Percentiles rank a stretch among this genome's conserved stretches.
Conservation (phyloP, 148 eudicot genomes). For the Vaccinium myrtillus region DNA sequence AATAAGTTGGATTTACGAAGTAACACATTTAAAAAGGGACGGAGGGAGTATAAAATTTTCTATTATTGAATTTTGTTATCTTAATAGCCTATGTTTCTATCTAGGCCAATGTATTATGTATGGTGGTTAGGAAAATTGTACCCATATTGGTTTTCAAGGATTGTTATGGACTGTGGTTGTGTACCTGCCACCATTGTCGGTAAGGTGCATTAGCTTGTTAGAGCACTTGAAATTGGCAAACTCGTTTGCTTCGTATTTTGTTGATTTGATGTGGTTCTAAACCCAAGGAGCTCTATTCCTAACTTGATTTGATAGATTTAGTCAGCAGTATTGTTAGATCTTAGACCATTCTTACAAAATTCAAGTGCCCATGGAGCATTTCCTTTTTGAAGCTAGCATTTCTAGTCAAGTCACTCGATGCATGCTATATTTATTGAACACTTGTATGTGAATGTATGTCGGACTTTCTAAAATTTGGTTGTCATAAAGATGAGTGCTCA, state of each 20-base stretch:
- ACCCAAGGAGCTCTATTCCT: background rate
- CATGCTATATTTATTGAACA: background rate
- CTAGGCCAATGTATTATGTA: background rate
- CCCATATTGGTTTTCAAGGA: background rate
- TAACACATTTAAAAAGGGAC: too few species aligned
- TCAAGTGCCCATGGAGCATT: background rate
- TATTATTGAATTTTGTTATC: background rate
- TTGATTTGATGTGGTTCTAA: background rate
- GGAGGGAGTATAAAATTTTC: background rate
- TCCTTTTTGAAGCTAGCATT: background rate
- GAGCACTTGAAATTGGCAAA: background rate
- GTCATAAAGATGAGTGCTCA: background rate
- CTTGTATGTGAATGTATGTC: background rate
- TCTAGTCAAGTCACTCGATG: background rate
- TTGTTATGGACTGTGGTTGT: background rate
- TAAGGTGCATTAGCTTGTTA: slow-evolving; percentile 1
- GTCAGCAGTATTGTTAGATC: background rate
- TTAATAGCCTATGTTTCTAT: background rate
- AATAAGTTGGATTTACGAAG: too few species aligned
- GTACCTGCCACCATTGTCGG: background rate
- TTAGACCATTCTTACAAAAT: background rate
- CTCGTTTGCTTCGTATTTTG: background rate
- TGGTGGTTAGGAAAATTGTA: background rate
- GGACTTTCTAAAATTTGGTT: background rate
- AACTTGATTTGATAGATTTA: background rate